A percentile compares a stretch with the other conserved stretches of the same genome.
These are phyloP conservation scores for Salix suchowensis DNA, from an alignment of 345 rosid genomes.

Conservation along the genomic window DNA sequence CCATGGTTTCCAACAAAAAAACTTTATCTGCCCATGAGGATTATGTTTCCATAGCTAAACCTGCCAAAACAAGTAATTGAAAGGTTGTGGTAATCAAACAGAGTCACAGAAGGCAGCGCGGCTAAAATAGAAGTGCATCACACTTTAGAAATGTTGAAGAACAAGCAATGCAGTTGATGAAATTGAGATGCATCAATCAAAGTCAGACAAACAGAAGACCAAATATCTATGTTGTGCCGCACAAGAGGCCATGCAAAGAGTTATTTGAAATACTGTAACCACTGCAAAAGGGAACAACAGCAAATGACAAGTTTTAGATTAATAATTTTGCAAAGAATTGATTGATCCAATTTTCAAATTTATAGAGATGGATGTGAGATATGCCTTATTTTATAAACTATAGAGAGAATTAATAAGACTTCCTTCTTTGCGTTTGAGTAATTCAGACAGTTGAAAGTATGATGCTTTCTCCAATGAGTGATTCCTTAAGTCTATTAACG, in stretches of 20 bases:
- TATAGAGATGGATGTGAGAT: background rate
- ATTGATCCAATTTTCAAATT: background rate
- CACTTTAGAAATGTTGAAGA: background rate
- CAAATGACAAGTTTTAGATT: background rate
- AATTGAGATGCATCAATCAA: background rate
- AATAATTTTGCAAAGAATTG: background rate
- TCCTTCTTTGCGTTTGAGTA: background rate
- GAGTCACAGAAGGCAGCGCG: background rate
- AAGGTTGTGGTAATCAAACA: background rate
- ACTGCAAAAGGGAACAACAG: background rate
- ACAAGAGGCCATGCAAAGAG: background rate
- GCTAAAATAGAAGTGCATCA: background rate
- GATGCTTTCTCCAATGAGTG: background rate
- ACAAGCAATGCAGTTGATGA: background rate
- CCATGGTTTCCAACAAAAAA: slow-evolving; percentile 38
- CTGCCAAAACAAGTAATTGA: slow-evolving; percentile 26
- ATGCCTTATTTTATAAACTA: background rate
- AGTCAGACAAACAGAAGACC: background rate
- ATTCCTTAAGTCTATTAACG: background rate
- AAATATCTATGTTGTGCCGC: background rate
- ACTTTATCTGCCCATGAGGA: slow-evolving; percentile 3
- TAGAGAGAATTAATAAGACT: background rate
- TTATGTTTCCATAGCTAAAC: slow-evolving; percentile 34
- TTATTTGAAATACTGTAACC: background rate
- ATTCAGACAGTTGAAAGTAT: background rate